A percentile compares a stretch with the other conserved stretches of the same genome.
Conservation (phyloP, 2,329 filamentous ascomycete species). For the Colletotrichum godetiae region DNA sequence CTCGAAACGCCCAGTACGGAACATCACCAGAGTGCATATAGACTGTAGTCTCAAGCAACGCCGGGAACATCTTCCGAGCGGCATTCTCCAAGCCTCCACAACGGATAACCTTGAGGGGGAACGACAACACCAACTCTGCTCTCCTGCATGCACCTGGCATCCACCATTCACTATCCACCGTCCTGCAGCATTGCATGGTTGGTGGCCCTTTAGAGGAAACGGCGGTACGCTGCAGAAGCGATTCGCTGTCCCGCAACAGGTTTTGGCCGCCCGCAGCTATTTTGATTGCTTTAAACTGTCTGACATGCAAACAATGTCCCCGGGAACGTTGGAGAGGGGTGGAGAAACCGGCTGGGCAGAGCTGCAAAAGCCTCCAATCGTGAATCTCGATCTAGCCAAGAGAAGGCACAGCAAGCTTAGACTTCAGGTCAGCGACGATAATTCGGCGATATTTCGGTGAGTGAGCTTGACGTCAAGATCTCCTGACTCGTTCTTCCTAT, state of each 20-base stretch:
- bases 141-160: neutral
- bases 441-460: conserved; percentile 31
- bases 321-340: conserved; percentile 22
- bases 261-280: conserved; percentile 16
- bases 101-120: neutral
- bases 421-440: conserved; percentile 28
- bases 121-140: neutral
- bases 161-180: neutral
- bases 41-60: conserved; percentile 7
- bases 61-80: conserved; percentile 13
- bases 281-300: conserved; percentile 23
- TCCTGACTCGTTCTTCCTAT: conserved; percentile 22
- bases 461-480: conserved; percentile 23
- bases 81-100: neutral
- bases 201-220: neutral
- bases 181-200: conserved; percentile 6
- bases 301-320: conserved; percentile 13
- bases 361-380: conserved; percentile 23
- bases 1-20: conserved; percentile 20
- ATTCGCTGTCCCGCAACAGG: conserved; percentile 25
- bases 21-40: no score
- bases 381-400: conserved; percentile 28
- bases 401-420: conserved; percentile 31
- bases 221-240: conserved; percentile 12
- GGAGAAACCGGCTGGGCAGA: conserved; percentile 15